Evolutionary conservation across 805 yeast species (phyloP).

Genomic region (Suhomyces xylopsoci): DNA sequence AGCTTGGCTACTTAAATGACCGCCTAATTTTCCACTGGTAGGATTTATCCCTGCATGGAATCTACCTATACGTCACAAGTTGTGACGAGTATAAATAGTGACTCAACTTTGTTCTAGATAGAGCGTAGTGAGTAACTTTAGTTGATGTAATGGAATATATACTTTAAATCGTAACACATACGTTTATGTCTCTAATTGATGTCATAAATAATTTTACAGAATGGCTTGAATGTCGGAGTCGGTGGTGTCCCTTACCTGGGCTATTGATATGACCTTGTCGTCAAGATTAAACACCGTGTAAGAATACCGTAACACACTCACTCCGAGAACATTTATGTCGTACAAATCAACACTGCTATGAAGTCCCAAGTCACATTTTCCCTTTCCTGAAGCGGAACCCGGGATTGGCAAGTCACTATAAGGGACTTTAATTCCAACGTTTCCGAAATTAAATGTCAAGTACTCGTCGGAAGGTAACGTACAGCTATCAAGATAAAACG

Average conservation of each 20-base stretch:
- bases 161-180: too few relatives aligned
- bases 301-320: constrained; percentile 23
- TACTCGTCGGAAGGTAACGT: constrained; percentile 1
- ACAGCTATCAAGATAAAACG: neutral
- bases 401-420: constrained; percentile 3
- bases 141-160: too few relatives aligned
- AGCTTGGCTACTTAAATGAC: too few relatives aligned
- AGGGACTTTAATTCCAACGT: constrained; percentile 3
- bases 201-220: neutral
- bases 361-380: constrained; percentile 1
- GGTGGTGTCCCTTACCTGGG: constrained; percentile 18
- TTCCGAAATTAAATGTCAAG: constrained; percentile 2
- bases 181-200: too few relatives aligned
- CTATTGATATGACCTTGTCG: constrained; percentile 20
- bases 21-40: too few relatives aligned
- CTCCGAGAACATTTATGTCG: constrained; percentile 18
- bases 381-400: neutral
- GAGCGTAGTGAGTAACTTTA: neutral
- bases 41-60: too few relatives aligned
- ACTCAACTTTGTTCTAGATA: too few relatives aligned
- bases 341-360: neutral
- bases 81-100: too few relatives aligned
- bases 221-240: constrained; percentile 4
- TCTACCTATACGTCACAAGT: too few relatives aligned
- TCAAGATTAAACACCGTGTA: constrained; percentile 26